These are phyloP conservation scores for Suhomyces canberraensis DNA, from an alignment of 805 yeast species.

Conservation along the genomic window DNA sequence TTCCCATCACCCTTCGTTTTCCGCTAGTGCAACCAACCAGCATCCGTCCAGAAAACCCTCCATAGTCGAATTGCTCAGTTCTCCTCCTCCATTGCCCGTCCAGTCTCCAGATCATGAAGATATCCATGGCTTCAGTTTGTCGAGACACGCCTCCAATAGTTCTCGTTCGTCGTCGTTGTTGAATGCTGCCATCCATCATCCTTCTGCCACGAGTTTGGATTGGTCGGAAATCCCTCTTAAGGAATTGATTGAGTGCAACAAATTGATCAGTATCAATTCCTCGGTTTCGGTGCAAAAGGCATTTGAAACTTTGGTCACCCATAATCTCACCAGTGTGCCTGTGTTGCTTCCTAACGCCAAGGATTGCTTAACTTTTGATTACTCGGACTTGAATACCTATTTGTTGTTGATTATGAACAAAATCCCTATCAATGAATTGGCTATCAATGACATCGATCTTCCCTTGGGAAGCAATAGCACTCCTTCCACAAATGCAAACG, in stretches of 20 bases:
- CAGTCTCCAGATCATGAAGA: conserved; percentile 37
- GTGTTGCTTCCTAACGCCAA: conserved; percentile 48
- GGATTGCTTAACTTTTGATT: conserved; percentile 84
- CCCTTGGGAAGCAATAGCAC: conserved; percentile 2
- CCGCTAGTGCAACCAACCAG: conserved; percentile 2
- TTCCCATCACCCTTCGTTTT: conserved; percentile 4
- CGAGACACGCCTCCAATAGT: conserved; percentile 32
- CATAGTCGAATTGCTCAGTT: conserved; percentile 68
- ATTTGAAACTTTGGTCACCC: conserved; percentile 67
- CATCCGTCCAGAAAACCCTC: conserved; percentile 50
- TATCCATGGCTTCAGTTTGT: conserved; percentile 36
- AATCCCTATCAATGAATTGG: conserved; percentile 38
- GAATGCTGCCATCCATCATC: background rate
- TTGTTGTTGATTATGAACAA: conserved; percentile 80
- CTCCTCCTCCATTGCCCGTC: conserved; percentile 67
- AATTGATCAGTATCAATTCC: conserved; percentile 66
- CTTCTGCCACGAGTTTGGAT: conserved; percentile 31
- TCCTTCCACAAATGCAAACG: conserved; percentile 25
- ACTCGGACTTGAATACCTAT: conserved; percentile 85
- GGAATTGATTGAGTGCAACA: conserved; percentile 75
- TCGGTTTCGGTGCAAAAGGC: conserved; percentile 80
- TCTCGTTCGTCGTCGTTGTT: conserved; percentile 17
- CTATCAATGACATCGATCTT: conserved; percentile 17
- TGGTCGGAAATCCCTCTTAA: conserved; percentile 73
- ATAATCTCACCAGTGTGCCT: conserved; percentile 84